Base-by-base conservation (phyloP, 352 stramenopile species). In the Thalassiosira ordinaria region DNA sequence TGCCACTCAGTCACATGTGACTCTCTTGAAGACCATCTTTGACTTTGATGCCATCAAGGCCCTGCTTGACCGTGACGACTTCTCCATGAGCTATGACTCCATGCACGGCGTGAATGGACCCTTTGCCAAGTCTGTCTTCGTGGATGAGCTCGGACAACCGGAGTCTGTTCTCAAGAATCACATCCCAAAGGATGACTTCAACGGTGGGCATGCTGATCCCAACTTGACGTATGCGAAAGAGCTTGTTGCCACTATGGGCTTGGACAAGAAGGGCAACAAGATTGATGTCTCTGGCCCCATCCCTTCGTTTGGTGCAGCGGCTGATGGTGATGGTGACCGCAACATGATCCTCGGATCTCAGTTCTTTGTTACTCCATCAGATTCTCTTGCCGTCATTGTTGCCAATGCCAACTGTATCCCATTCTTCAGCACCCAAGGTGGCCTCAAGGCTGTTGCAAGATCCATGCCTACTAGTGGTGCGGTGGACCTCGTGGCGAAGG, bases 321-420 rank as follows among this genome's bases (percentile, higher is more conserved):
- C 96, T 80, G 98, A 99, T 89, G 98, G 98, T 37, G 98, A 99
- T 88, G 97, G 96, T 65, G 98, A 99, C 81, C 95, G 98, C 56
- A 99, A 99, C 93, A 99, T 99, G 98, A 99, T 99, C 80, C 92
- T 99, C 61, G 98, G 98, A 74, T 95, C 91, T 71, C 93, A 97
- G 74, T 99, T 99, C 93, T 99, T 99, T 89, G 97, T 99, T 59
- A 99, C 97, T 37, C 98, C 98, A 49, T 99, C 96, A 51, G 98
- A 99, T 90, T 99, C 97, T 69, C 91, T 99, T 47, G 98, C 98
- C 51, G 96, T 99, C 61, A 98, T 99, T 76, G 97, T 97, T 60
- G 97, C 97, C 52, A 97, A 99, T 85, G 97, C 96, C 41, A 95
- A 98, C 82, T 88, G 92, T 63, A 99, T 99, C 81, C 97, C 97